Conservation (phyloP, 1,284 basidiomycete genomes). For the Hymenochaete sp. region DNA sequence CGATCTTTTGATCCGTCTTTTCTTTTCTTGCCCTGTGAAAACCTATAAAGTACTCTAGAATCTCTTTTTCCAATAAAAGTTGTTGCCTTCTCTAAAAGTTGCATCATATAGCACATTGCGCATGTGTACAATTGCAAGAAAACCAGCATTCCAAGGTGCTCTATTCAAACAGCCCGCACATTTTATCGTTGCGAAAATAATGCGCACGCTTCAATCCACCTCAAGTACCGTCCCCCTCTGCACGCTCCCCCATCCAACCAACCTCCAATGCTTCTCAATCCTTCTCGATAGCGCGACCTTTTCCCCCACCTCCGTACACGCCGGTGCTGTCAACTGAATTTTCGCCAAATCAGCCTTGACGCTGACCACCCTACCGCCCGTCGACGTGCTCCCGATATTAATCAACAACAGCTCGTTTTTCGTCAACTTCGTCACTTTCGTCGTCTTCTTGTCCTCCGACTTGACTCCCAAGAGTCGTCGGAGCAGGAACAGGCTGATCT, state of each 20-base stretch:
- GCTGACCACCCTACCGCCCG: conserved; percentile 83
- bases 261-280: conserved; percentile 97
- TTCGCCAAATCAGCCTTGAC: conserved; percentile 92
- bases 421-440: conserved; percentile 87
- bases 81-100: neutral
- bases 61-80: neutral
- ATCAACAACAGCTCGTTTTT: conserved; percentile 92
- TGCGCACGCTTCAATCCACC: conserved; percentile 38
- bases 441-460: conserved; percentile 92
- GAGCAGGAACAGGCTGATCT: conserved; percentile 88
- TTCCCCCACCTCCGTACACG: conserved; percentile 90
- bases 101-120: conserved; percentile 2
- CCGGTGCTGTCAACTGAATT: conserved; percentile 85
- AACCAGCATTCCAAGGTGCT: neutral
- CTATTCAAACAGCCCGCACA: neutral
- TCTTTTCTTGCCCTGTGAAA: neutral
- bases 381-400: conserved; percentile 92
- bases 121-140: conserved; percentile 1
- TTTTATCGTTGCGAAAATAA: neutral
- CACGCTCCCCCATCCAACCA: conserved; percentile 68
- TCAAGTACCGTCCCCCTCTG: conserved; percentile 49
- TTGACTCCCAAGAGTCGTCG: conserved; percentile 96
- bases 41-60: neutral
- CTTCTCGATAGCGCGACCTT: conserved; percentile 89
- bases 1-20: neutral